Percentiles rank a stretch among this genome's conserved stretches.
These are phyloP conservation scores for Ceratonia siliqua DNA, from an alignment of 306 rosid genomes.

Conservation along the genomic window DNA sequence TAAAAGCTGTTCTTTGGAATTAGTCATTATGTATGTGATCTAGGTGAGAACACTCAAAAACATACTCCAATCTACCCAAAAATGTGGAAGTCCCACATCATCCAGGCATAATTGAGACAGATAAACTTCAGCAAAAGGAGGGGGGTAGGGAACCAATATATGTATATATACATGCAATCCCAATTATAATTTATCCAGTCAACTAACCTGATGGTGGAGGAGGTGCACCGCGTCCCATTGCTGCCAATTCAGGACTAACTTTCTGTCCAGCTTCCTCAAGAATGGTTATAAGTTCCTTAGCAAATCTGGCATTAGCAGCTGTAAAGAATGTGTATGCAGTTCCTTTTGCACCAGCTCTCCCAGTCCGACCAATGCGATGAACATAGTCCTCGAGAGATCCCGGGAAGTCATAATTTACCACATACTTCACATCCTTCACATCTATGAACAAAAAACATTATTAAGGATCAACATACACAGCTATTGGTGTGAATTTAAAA, in stretches of 20 bases:
- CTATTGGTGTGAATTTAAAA: too few species aligned
- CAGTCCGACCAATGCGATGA: slow-evolving; percentile 96
- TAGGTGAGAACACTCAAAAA: neutral
- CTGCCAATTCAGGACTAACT: slow-evolving; percentile 87
- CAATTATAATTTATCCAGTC: neutral
- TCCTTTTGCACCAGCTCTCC: slow-evolving; percentile 99
- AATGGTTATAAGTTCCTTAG: slow-evolving; percentile 81
- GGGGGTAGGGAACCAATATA: neutral
- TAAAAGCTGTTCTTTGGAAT: neutral
- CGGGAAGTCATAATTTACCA: slow-evolving; percentile 92
- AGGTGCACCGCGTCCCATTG: slow-evolving; percentile 97
- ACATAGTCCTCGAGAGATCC: slow-evolving; percentile 99
- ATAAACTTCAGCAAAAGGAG: neutral
- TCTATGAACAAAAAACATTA: slow-evolving; percentile 53
- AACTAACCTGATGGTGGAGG: slow-evolving; percentile 88
- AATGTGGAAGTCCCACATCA: neutral
- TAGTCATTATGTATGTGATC: neutral
- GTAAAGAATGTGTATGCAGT: slow-evolving; percentile 97
- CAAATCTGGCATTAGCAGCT: slow-evolving; percentile 94
- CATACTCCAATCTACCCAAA: too few species aligned
- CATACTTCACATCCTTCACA: slow-evolving; percentile 93
- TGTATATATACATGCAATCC: neutral
- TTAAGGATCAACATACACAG: slow-evolving; percentile 5
- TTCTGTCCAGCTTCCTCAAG: slow-evolving; percentile 98
- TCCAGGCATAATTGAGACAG: neutral